A percentile compares a stretch with the other conserved stretches of the same genome.
Evolutionary conservation across 768 basidiomycete genomes (phyloP).

Genomic region (Boletus coccyginus): DNA sequence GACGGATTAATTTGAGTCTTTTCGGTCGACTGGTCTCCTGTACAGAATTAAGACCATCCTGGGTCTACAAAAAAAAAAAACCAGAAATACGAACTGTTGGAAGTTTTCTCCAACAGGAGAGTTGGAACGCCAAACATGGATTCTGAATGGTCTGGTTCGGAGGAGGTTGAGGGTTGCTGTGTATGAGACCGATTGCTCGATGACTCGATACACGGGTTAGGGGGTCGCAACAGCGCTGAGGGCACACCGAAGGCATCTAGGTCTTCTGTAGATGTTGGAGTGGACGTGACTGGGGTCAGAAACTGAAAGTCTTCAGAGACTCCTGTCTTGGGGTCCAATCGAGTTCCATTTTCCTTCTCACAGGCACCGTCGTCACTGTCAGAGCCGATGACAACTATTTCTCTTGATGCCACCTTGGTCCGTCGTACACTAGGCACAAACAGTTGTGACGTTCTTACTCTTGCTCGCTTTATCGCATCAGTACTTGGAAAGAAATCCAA

Average conservation of each 20-base stretch:
- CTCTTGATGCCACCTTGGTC: constrained; percentile 17
- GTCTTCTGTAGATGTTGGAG: neutral
- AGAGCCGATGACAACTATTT: constrained; percentile 64
- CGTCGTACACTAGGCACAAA: neutral
- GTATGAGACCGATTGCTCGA: neutral
- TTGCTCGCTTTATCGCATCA: constrained; percentile 23
- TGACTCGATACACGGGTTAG: neutral
- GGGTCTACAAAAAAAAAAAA: neutral
- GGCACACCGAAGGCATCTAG: constrained; percentile 22
- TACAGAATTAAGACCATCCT: neutral
- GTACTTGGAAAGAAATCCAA: constrained; percentile 43
- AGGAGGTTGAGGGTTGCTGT: neutral
- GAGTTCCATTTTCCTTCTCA: neutral
- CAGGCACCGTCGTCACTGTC: constrained; percentile 43
- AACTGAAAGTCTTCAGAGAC: neutral
- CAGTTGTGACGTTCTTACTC: constrained; percentile 6
- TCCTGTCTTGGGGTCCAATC: neutral
- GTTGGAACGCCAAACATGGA: constrained; percentile 20
- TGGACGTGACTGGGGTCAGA: neutral
- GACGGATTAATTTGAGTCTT: neutral
- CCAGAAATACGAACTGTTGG: constrained; percentile 12
- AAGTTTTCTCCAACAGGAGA: constrained; percentile 10
- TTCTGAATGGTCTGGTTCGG: neutral
- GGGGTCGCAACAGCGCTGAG: constrained; percentile 22
- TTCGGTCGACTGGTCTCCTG: constrained; percentile 1